Percentiles rank a stretch among this genome's conserved stretches.
These are phyloP conservation scores for Sclerotiophoma versabilis DNA, from an alignment of 2,329 filamentous ascomycete genomes.

Conservation along the genomic window DNA sequence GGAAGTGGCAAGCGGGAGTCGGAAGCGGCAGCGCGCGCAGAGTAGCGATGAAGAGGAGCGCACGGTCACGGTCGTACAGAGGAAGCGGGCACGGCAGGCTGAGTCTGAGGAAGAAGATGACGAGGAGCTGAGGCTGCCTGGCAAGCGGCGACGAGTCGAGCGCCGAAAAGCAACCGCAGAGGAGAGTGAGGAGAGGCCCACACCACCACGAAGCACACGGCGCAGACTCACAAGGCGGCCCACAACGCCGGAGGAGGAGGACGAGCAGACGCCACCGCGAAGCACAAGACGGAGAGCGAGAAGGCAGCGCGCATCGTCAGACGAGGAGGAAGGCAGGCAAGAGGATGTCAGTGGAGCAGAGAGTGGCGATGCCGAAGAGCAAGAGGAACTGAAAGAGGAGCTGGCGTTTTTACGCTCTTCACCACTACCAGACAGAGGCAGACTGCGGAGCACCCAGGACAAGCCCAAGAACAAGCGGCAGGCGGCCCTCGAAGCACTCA, in stretches of 20 bases:
- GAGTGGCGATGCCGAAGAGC: slow-evolving; percentile 27
- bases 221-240: slow-evolving; percentile 9
- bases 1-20: slow-evolving; percentile 3
- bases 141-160: slow-evolving; percentile 11
- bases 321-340: slow-evolving; percentile 24
- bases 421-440: slow-evolving; percentile 35
- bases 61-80: slow-evolving; percentile 22
- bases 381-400: slow-evolving; percentile 55
- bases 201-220: slow-evolving; percentile 15
- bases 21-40: slow-evolving; percentile 27
- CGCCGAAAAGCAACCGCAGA: slow-evolving; percentile 5
- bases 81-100: slow-evolving; percentile 18
- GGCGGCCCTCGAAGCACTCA: slow-evolving; percentile 54
- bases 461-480: slow-evolving; percentile 47
- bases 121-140: slow-evolving; percentile 7
- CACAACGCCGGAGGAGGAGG: slow-evolving; percentile 5
- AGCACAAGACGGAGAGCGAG: slow-evolving; percentile 32
- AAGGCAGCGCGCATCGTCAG: slow-evolving; percentile 20
- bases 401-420: slow-evolving; percentile 53
- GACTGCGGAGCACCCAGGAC: slow-evolving; percentile 32
- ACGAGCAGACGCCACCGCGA: slow-evolving; percentile 2
- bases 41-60: slow-evolving; percentile 15
- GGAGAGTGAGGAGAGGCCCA: slow-evolving; percentile 17
- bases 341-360: slow-evolving; percentile 11
- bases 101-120: slow-evolving; percentile 7